Conservation (phyloP, 2,329 filamentous ascomycete genomes). For the Sclerotinia nivalis region DNA sequence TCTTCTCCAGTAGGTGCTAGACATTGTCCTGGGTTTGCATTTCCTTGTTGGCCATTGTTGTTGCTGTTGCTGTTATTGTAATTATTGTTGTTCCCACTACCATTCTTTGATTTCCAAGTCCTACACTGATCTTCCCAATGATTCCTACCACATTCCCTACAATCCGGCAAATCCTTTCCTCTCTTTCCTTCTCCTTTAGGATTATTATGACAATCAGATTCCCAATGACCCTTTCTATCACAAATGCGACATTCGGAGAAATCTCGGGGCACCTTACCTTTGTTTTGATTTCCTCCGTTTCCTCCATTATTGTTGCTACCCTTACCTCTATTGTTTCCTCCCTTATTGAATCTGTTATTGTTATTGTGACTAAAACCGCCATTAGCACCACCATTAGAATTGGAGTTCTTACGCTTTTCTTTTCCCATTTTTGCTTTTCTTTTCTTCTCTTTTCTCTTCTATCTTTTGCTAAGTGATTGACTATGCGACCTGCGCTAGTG, state of each 20-base stretch:
- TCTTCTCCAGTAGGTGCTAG: slow-evolving; percentile 1
- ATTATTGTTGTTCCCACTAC: not conserved
- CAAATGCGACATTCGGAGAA: slow-evolving; percentile 12
- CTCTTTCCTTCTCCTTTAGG: not conserved
- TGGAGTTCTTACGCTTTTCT: not conserved
- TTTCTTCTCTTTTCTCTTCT: not conserved
- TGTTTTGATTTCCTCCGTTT: not conserved
- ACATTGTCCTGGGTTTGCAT: not conserved
- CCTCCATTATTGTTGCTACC: not conserved
- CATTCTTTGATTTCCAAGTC: not conserved
- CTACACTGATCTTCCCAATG: slow-evolving; percentile 23
- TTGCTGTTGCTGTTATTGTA: not conserved
- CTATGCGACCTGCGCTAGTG: slow-evolving; percentile 2
- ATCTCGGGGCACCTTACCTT: not conserved
- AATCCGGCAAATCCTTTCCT: not conserved
- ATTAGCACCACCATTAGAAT: not conserved
- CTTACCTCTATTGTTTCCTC: not conserved
- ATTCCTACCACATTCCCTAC: slow-evolving; percentile 3
- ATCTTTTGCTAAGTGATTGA: not conserved
- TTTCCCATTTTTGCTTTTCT: not conserved
- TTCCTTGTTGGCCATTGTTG: too few species aligned
- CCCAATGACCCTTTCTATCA: slow-evolving; percentile 9
- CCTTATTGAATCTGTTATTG: not conserved
- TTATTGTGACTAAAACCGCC: not conserved
- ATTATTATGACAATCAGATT: slow-evolving; percentile 5